A percentile compares a stretch with the other conserved stretches of the same genome.
Conservation (phyloP, 2,329 filamentous ascomycete genomes). For the Oidium heveae region DNA sequence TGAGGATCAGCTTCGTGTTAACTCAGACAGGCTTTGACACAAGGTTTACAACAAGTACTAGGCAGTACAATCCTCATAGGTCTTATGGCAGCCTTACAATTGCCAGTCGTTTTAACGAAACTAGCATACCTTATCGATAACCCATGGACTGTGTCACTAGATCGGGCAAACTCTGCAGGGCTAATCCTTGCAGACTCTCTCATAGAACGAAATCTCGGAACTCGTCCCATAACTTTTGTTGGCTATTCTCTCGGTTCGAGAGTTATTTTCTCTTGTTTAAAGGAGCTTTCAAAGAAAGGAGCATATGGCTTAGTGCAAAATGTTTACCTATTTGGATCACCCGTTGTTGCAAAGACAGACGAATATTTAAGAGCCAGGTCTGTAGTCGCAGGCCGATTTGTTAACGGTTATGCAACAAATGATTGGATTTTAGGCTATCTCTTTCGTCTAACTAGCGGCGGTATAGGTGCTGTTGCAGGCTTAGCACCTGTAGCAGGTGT, state of each 20-base stretch:
- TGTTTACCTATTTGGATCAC: constrained; percentile 82
- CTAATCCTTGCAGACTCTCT: constrained; percentile 86
- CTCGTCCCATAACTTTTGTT: constrained; percentile 73
- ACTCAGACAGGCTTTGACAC: constrained; percentile 54
- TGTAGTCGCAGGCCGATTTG: constrained; percentile 76
- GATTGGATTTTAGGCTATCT: constrained; percentile 96
- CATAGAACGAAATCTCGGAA: constrained; percentile 73
- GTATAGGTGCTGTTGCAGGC: constrained; percentile 70
- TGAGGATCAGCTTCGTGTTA: constrained; percentile 5
- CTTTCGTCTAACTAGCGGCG: constrained; percentile 80
- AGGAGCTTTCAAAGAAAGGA: constrained; percentile 62
- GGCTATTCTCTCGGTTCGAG: constrained; percentile 83
- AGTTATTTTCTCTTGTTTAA: constrained; percentile 77
- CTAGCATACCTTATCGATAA: constrained; percentile 94
- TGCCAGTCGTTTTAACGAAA: constrained; percentile 84
- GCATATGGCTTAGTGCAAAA: constrained; percentile 80
- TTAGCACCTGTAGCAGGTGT: constrained; percentile 51
- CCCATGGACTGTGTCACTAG: constrained; percentile 90
- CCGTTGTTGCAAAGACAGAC: constrained; percentile 73
- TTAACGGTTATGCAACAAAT: constrained; percentile 82
- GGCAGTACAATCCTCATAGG: constrained; percentile 70
- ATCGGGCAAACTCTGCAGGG: constrained; percentile 67
- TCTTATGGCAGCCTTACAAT: constrained; percentile 75
- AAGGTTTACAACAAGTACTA: constrained; percentile 85
- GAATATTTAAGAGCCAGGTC: constrained; percentile 61